A percentile compares a stretch with the other conserved stretches of the same genome.
These are phyloP conservation scores for Pseudopyricularia javanii DNA, from an alignment of 2,329 filamentous ascomycete genomes.

Conservation along the genomic window DNA sequence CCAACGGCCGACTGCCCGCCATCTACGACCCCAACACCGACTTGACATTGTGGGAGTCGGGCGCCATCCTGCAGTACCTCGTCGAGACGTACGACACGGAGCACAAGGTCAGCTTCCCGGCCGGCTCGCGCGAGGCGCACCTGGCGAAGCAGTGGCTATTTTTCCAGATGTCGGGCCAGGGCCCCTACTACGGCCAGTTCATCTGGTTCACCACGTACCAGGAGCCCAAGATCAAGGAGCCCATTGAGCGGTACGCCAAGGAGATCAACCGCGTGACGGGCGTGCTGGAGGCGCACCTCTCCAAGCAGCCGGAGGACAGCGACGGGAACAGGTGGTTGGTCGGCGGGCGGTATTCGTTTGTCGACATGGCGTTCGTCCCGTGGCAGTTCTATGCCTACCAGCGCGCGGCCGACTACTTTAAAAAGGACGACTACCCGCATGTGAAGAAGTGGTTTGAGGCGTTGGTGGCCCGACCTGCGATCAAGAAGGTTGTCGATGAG, in stretches of 20 bases:
- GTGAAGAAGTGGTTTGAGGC: slow-evolving; percentile 64
- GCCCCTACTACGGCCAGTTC: slow-evolving; percentile 27
- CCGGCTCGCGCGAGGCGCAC: slow-evolving; percentile 19
- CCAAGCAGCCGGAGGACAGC: slow-evolving; percentile 5
- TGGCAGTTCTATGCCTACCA: slow-evolving; percentile 6
- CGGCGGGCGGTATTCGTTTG: slow-evolving; percentile 12
- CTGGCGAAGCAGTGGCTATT: slow-evolving; percentile 26
- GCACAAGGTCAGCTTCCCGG: slow-evolving; percentile 24
- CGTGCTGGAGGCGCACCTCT: slow-evolving; percentile 11
- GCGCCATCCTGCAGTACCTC: slow-evolving; percentile 36
- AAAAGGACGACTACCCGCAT: slow-evolving; percentile 61
- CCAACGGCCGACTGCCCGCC: slow-evolving; percentile 7
- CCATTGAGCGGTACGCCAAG: slow-evolving; percentile 11
- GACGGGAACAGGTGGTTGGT: slow-evolving; percentile 11
- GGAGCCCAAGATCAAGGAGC: slow-evolving; percentile 10
- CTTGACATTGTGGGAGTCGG: slow-evolving; percentile 34
- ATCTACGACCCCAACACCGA: slow-evolving; percentile 24
- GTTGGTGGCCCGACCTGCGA: slow-evolving; percentile 53
- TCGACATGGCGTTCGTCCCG: slow-evolving; percentile 11
- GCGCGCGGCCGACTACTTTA: slow-evolving; percentile 10
- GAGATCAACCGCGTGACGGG: slow-evolving; percentile 12
- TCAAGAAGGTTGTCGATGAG: slow-evolving; percentile 44
- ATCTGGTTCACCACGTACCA: slow-evolving; percentile 14
- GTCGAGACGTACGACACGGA: slow-evolving; percentile 29
- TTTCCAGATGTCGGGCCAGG: slow-evolving; percentile 29